These are phyloP conservation scores for Vitis hybrid DNA, from an alignment of 177 flowering plant genomes.

Conservation along the genomic window DNA sequence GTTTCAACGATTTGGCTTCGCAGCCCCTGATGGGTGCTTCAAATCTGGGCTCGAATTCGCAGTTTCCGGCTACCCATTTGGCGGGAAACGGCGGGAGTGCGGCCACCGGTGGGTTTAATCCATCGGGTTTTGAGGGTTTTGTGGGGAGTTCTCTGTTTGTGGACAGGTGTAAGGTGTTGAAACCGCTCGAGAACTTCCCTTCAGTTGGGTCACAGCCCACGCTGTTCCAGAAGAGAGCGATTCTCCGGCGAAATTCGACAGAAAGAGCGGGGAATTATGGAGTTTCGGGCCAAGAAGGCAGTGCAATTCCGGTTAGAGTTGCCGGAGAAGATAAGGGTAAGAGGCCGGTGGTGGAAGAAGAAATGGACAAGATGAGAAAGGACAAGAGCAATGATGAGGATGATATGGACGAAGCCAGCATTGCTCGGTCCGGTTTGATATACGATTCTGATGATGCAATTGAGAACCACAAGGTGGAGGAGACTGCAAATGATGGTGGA, in stretches of 20 bases:
- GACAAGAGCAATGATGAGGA: slow-evolving; percentile 37
- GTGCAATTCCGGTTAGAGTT: background rate
- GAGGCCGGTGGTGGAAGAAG: slow-evolving; percentile 4
- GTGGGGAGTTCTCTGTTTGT: slow-evolving; percentile 19
- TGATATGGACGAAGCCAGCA: slow-evolving; percentile 58
- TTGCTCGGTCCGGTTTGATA: slow-evolving; percentile 70
- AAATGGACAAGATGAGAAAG: slow-evolving; percentile 15
- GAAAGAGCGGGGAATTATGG: slow-evolving; percentile 4
- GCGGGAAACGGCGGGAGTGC: background rate
- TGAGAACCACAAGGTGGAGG: slow-evolving; percentile 29
- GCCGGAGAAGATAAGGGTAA: slow-evolving; percentile 13
- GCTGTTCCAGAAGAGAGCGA: slow-evolving; percentile 50
- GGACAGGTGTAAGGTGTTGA: slow-evolving; percentile 33
- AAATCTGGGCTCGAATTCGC: slow-evolving; percentile 7
- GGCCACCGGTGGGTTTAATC: slow-evolving; percentile 8
- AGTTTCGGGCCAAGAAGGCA: background rate
- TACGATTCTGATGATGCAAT: slow-evolving; percentile 72
- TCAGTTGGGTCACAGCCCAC: slow-evolving; percentile 43
- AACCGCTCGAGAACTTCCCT: slow-evolving; percentile 38
- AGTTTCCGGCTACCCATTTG: slow-evolving; percentile 1
- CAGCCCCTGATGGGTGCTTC: slow-evolving; percentile 14
- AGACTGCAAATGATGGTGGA: slow-evolving; percentile 42
- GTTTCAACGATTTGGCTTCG: slow-evolving; percentile 13
- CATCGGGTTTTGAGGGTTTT: slow-evolving; percentile 17
- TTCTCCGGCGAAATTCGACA: slow-evolving; percentile 21